Evolutionary conservation across 2,329 filamentous ascomycete species (phyloP).

Genomic region (Cercospora sp.): DNA sequence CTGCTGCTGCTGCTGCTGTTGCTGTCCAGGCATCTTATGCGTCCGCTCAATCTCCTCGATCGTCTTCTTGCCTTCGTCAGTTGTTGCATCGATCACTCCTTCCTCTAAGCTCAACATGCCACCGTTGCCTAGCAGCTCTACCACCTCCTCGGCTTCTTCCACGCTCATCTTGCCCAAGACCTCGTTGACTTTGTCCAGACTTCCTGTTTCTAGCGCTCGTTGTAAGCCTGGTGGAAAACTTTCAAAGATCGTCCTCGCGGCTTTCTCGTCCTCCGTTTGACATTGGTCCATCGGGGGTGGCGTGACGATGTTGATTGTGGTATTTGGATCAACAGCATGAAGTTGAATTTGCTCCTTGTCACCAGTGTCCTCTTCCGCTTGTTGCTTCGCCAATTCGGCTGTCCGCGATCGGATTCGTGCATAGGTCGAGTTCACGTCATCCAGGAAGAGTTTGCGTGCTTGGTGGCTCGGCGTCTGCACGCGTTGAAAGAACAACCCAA

Average conservation of each 20-base stretch:
- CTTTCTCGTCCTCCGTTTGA: constrained; percentile 58
- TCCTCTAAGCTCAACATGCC: constrained; percentile 89
- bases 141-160: constrained; percentile 80
- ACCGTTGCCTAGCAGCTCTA: constrained; percentile 76
- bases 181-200: constrained; percentile 82
- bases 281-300: constrained; percentile 73
- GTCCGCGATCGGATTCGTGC: constrained; percentile 75
- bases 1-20: constrained; percentile 31
- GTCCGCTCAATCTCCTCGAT: constrained; percentile 57
- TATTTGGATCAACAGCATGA: constrained; percentile 84
- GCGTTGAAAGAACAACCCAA: constrained; percentile 91
- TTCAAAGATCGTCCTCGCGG: constrained; percentile 75
- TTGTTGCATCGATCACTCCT: constrained; percentile 85
- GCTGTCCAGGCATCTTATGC: constrained; percentile 75
- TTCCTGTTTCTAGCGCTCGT: constrained; percentile 82
- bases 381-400: constrained; percentile 67
- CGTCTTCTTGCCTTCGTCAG: constrained; percentile 40
- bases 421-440: constrained; percentile 90
- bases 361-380: constrained; percentile 54
- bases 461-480: constrained; percentile 88
- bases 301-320: constrained; percentile 88
- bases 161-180: constrained; percentile 86
- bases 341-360: constrained; percentile 96
- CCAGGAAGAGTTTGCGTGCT: constrained; percentile 84
- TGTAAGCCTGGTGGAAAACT: constrained; percentile 78